A percentile compares a stretch with the other conserved stretches of the same genome.
phyloP scores from a whole-genome alignment of 805 yeast genomes.

The Metschnikowia santaceciliae region DNA sequence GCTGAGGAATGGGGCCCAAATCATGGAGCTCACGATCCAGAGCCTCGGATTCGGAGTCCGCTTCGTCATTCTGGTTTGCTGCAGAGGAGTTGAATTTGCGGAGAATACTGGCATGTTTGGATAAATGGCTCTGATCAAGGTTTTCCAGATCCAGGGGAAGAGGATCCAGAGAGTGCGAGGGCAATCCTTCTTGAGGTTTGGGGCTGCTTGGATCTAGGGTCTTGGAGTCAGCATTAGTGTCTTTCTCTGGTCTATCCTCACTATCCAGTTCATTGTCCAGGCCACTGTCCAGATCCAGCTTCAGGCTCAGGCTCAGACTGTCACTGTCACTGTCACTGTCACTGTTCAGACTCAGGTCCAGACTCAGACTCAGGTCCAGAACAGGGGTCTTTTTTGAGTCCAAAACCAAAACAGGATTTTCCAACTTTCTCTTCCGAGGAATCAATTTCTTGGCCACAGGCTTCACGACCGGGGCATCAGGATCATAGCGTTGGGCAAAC shows the following conservation, averaged over 20 bases:
- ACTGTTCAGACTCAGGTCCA: background rate
- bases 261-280: conserved; percentile 5
- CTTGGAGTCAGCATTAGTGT: conserved; percentile 10
- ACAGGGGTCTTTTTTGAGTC: background rate
- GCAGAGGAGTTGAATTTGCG: conserved; percentile 43
- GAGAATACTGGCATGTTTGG: conserved; percentile 50
- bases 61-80: conserved; percentile 15
- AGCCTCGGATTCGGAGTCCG: conserved; percentile 24
- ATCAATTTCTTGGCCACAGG: conserved; percentile 9
- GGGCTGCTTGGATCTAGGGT: conserved; percentile 8
- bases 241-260: conserved; percentile 13
- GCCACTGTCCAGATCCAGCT: background rate
- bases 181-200: no score
- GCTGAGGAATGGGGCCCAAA: conserved; percentile 82
- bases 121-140: conserved; percentile 6
- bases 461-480: conserved; percentile 26
- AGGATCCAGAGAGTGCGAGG: no score
- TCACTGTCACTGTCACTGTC: conserved; percentile 6
- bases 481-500: conserved; percentile 69
- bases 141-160: background rate
- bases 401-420: conserved; percentile 2
- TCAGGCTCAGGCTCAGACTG: conserved; percentile 10
- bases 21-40: conserved; percentile 20
- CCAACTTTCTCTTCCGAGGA: conserved; percentile 18
- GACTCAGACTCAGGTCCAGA: background rate